A percentile compares a stretch with the other conserved stretches of the same genome.
Evolutionary conservation across 495 filamentous ascomycete genomes (phyloP).

Genomic region (Aspergillus ostianus): DNA sequence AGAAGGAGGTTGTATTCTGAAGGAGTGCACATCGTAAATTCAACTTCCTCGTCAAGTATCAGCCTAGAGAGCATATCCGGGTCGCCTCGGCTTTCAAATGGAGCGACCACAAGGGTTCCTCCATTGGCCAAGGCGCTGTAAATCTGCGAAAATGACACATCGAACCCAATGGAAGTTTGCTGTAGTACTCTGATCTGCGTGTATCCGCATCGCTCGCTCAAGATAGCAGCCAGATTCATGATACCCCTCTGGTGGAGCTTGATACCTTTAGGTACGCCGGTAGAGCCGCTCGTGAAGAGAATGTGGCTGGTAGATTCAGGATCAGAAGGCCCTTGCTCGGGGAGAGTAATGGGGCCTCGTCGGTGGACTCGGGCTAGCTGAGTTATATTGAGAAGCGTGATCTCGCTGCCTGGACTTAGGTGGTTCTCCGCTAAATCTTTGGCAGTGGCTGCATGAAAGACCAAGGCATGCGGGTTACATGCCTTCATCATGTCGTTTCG

Average conservation of each 20-base stretch:
- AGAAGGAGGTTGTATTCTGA: constrained; percentile 33
- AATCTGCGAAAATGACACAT: constrained; percentile 31
- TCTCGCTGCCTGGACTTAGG: neutral
- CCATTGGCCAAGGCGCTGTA: constrained; percentile 26
- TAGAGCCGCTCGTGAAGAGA: constrained; percentile 39
- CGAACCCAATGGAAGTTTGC: constrained; percentile 36
- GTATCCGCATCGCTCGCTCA: constrained; percentile 6
- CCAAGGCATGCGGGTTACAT: constrained; percentile 20
- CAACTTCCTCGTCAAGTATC: constrained; percentile 24
- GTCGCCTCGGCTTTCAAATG: constrained; percentile 20
- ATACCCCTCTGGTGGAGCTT: constrained; percentile 27
- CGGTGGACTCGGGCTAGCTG: neutral
- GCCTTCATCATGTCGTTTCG: constrained; percentile 24
- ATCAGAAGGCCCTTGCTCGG: neutral
- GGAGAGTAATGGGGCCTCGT: neutral
- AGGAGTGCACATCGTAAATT: constrained; percentile 30
- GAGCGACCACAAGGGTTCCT: constrained; percentile 23
- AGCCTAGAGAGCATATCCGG: constrained; percentile 22
- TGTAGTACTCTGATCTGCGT: constrained; percentile 22
- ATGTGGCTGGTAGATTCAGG: constrained; percentile 17
- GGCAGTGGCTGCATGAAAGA: constrained; percentile 9
- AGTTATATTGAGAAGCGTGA: neutral
- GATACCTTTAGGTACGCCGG: constrained; percentile 38
- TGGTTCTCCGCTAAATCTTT: constrained; percentile 4
- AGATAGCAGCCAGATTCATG: constrained; percentile 26